Evolutionary conservation across 306 rosid genomes (phyloP).

Genomic region (Vigna radiata): DNA sequence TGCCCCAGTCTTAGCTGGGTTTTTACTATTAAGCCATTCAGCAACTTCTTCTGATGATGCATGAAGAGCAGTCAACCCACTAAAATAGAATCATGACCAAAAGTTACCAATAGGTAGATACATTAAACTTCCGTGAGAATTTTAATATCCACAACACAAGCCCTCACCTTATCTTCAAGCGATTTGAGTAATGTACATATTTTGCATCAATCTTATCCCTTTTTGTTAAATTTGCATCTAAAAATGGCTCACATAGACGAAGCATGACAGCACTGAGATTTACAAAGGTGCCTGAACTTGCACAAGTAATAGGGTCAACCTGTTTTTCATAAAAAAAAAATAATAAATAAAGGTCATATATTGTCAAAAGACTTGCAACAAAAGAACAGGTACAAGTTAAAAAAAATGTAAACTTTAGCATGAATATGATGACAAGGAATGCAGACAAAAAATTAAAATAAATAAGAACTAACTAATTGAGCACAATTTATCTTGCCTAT

Average conservation of each 20-base stretch:
- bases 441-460: background rate
- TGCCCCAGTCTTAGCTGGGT: constrained; percentile 49
- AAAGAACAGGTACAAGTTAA: background rate
- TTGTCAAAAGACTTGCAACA: constrained; percentile 10
- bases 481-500: constrained; percentile 29
- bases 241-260: constrained; percentile 92
- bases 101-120: constrained; percentile 45
- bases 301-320: constrained; percentile 93
- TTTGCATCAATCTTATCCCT: constrained; percentile 89
- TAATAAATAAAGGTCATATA: background rate
- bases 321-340: constrained; percentile 33
- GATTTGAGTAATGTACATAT: constrained; percentile 78
- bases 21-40: constrained; percentile 75
- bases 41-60: constrained; percentile 96
- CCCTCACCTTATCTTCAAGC: constrained; percentile 84
- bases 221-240: constrained; percentile 87
- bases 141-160: constrained; percentile 18
- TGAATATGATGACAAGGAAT: constrained; percentile 15
- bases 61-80: constrained; percentile 96
- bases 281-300: constrained; percentile 99
- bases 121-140: constrained; percentile 38
- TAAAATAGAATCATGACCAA: constrained; percentile 52
- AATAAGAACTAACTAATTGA: background rate
- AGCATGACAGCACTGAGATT: constrained; percentile 98
- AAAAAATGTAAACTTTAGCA: constrained; percentile 1